Evolutionary conservation across 2,329 filamentous ascomycete species (phyloP).

Genomic region (Pezicula rhizophila): DNA sequence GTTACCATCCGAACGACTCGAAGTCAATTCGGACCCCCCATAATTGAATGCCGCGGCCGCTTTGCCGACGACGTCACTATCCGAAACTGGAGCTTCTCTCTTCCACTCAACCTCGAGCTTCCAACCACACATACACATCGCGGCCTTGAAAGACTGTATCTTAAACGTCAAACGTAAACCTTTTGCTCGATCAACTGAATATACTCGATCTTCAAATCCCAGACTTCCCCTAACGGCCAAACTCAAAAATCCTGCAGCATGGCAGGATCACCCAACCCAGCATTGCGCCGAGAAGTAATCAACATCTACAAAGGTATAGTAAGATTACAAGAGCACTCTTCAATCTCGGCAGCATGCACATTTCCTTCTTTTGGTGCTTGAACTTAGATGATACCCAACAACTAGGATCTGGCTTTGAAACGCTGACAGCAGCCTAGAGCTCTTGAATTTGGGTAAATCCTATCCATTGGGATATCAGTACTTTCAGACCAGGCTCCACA

Average conservation of each 20-base stretch:
- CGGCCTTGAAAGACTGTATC: no score
- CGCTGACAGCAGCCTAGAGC: slow-evolving; percentile 48
- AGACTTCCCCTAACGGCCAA: no score
- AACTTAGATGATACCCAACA: not conserved
- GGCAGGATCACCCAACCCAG: slow-evolving; percentile 6
- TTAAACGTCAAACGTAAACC: no score
- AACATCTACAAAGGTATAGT: slow-evolving; percentile 78
- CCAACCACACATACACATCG: no score
- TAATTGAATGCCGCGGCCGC: not conserved
- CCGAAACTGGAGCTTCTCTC: no score
- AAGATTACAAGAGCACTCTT: not conserved
- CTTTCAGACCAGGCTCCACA: slow-evolving; percentile 75
- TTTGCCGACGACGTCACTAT: not conserved
- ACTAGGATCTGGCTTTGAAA: no score
- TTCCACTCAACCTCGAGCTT: no score
- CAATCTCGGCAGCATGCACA: no score
- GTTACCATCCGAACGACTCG: no score
- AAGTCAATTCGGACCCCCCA: no score
- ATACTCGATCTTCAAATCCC: no score
- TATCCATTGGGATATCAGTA: slow-evolving; percentile 83
- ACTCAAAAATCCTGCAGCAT: not conserved
- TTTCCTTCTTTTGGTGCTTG: not conserved
- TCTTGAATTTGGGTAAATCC: slow-evolving; percentile 76
- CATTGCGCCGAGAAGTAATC: slow-evolving; percentile 73
- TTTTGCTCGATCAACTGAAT: no score